A percentile compares a stretch with the other conserved stretches of the same genome.
phyloP scores from a whole-genome alignment of 2,329 filamentous ascomycete genomes.

The Trichocomaceae sp. region DNA sequence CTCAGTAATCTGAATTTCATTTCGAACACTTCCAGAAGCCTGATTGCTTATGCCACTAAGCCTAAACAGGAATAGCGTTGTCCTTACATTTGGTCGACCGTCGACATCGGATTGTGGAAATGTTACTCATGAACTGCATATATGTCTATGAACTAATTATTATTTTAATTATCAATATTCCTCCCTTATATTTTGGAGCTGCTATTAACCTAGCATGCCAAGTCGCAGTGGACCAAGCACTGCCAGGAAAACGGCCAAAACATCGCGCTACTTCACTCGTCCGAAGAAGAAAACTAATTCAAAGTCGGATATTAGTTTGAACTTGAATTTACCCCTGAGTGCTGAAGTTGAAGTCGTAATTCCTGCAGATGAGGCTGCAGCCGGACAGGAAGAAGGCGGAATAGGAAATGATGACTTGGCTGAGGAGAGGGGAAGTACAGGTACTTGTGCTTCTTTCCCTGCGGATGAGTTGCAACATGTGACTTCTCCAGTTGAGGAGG shows the following conservation, averaged over 20 bases:
- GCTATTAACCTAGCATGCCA: conserved; percentile 4
- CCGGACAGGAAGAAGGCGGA: background rate
- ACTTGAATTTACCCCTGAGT: background rate
- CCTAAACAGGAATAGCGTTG: background rate
- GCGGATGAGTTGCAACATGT: background rate
- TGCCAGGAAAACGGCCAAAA: conserved; percentile 8
- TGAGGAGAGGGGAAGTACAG: background rate
- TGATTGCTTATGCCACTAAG: background rate
- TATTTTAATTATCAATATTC: background rate
- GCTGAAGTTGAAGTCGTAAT: background rate
- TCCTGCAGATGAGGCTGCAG: background rate
- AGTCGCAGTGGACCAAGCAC: conserved; percentile 1
- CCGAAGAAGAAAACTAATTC: background rate
- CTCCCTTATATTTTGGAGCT: background rate
- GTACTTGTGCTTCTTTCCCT: background rate
- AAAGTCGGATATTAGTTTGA: background rate
- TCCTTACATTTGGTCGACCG: no score
- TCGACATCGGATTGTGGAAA: no score
- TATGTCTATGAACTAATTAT: no score
- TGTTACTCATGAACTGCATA: background rate
- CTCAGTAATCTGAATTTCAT: no score
- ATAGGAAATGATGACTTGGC: background rate
- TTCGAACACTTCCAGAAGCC: no score
- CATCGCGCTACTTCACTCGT: conserved; percentile 6
- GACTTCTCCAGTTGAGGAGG: background rate